Evolutionary conservation across 2,329 filamentous ascomycete genomes (phyloP).

Genomic region (Pestalotiopsis sp.): DNA sequence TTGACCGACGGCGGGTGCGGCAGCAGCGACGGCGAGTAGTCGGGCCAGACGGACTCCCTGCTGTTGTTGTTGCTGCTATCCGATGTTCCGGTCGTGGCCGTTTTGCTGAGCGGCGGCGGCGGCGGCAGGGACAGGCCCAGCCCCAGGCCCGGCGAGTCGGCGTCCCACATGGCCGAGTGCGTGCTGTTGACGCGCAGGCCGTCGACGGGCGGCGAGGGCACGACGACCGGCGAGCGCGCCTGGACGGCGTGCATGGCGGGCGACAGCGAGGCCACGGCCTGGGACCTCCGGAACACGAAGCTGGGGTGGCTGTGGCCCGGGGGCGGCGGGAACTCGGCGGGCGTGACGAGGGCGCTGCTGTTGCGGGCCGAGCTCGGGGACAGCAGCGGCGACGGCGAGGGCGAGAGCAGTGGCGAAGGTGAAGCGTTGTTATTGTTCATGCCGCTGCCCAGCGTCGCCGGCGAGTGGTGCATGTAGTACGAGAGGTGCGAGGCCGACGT

Average conservation of each 20-base stretch:
- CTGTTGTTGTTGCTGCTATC: background rate
- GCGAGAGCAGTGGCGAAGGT: background rate
- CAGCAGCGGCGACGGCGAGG: background rate
- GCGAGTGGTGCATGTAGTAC: background rate
- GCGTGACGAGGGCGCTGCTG: background rate
- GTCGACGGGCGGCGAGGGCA: background rate
- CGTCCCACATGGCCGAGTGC: background rate
- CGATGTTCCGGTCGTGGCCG: background rate
- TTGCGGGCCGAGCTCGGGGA: background rate
- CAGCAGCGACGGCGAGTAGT: constrained; percentile 2
- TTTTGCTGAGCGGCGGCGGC: background rate
- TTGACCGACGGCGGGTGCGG: background rate
- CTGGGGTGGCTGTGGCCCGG: constrained; percentile 8
- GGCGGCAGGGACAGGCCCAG: background rate
- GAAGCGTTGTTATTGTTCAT: background rate
- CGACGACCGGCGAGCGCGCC: background rate
- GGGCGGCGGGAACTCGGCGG: constrained; percentile 4
- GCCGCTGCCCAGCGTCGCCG: background rate
- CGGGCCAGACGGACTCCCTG: background rate
- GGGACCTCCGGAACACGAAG: constrained; percentile 1
- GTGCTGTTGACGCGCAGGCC: background rate
- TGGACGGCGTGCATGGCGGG: background rate
- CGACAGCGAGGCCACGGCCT: background rate
- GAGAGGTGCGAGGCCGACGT: background rate
- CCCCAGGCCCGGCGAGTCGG: background rate